A percentile compares a stretch with the other conserved stretches of the same genome.
Conservation (phyloP, 2,329 filamentous ascomycete species). For the Fusarium protoensiforme region DNA sequence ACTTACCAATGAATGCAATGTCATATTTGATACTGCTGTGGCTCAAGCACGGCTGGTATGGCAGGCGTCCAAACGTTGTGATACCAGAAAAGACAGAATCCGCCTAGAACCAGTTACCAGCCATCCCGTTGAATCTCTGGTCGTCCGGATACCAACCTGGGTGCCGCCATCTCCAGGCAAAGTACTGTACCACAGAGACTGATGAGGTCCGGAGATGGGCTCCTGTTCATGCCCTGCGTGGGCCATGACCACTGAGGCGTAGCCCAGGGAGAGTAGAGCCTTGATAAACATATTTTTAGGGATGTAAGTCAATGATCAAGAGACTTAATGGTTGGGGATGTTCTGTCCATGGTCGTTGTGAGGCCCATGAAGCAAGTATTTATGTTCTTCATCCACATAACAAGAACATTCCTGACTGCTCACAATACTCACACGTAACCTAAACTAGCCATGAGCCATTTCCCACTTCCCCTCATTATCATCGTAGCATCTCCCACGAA, state of each 20-base stretch:
- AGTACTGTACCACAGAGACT: slow-evolving; percentile 84
- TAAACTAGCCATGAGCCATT: background rate
- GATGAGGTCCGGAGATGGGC: slow-evolving; percentile 74
- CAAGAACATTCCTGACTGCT: background rate
- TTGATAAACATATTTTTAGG: slow-evolving; percentile 42
- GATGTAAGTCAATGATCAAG: background rate
- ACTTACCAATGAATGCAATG: slow-evolving; percentile 82
- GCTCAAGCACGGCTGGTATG: slow-evolving; percentile 81
- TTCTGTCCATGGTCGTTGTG: background rate
- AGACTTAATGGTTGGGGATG: background rate
- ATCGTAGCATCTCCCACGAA: background rate
- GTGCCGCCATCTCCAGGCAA: slow-evolving; percentile 86
- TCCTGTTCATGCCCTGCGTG: slow-evolving; percentile 72
- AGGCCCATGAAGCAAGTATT: background rate
- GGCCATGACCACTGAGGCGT: slow-evolving; percentile 64
- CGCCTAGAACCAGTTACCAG: slow-evolving; percentile 61
- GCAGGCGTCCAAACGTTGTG: slow-evolving; percentile 83
- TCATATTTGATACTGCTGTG: slow-evolving; percentile 78
- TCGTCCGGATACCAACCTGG: slow-evolving; percentile 62
- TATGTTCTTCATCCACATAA: background rate
- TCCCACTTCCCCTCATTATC: background rate
- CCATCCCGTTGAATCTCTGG: background rate
- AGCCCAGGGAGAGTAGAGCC: slow-evolving; percentile 50
- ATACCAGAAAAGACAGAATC: slow-evolving; percentile 92
- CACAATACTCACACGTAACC: background rate